These are phyloP conservation scores for Laguncularia racemosa DNA, from an alignment of 345 rosid genomes.

Conservation along the genomic window DNA sequence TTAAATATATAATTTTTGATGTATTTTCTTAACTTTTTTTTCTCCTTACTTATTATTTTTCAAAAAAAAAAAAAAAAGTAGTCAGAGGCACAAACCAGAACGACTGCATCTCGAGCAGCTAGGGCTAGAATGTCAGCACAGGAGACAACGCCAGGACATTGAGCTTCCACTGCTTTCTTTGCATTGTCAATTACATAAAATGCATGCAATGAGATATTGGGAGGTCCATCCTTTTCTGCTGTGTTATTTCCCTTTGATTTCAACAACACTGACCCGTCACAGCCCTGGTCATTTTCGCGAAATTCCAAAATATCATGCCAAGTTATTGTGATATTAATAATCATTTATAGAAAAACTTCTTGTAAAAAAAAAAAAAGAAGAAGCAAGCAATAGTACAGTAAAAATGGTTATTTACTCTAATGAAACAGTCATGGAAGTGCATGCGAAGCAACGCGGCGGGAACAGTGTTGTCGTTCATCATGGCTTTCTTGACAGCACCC, in stretches of 20 bases:
- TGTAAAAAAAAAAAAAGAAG: no score
- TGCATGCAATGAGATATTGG: conserved; percentile 79
- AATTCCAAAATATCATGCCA: no score
- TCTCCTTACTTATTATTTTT: no score
- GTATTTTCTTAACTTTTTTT: no score
- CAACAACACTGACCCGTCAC: conserved; percentile 80
- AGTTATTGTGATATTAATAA: no score
- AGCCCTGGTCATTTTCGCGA: conserved; percentile 38
- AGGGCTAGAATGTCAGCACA: conserved; percentile 87
- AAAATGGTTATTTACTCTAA: conserved; percentile 32
- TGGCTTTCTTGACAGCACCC: conserved; percentile 49
- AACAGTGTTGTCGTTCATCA: conserved; percentile 58
- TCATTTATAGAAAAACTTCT: no score
- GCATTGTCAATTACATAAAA: conserved; percentile 79
- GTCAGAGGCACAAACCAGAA: conserved; percentile 34
- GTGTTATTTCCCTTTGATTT: conserved; percentile 51
- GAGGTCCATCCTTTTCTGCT: conserved; percentile 94
- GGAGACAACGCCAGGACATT: conserved; percentile 76
- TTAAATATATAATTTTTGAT: no score
- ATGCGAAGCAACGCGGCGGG: conserved; percentile 80
- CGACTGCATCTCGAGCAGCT: conserved; percentile 78
- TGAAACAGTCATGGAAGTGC: conserved; percentile 87
- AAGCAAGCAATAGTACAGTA: no score
- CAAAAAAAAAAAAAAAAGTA: no score
- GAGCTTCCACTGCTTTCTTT: conserved; percentile 64